phyloP scores from a whole-genome alignment of 805 yeast genomes.

The Candida jianshihensis region DNA sequence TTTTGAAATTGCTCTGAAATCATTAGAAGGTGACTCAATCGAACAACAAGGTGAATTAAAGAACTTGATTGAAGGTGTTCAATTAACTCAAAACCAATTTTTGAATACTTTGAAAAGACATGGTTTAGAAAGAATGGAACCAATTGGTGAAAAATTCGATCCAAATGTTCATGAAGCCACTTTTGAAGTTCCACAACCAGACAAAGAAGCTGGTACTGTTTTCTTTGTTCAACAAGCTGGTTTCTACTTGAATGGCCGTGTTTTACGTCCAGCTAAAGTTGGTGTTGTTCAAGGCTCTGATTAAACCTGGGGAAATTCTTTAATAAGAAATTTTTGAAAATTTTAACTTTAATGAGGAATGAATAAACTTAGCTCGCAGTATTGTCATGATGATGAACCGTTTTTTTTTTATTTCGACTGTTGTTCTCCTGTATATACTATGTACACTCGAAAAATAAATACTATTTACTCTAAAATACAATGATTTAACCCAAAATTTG shows the following conservation, averaged over 20 bases:
- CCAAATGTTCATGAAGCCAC: conserved; percentile 50
- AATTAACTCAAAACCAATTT: conserved; percentile 41
- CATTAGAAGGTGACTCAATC: conserved; percentile 17
- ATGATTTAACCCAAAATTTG: too few relatives aligned
- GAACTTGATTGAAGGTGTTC: conserved; percentile 44
- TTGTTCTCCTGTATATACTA: conserved; percentile 8
- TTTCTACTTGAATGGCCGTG: conserved; percentile 43
- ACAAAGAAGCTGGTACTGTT: conserved; percentile 46
- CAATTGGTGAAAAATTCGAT: conserved; percentile 41
- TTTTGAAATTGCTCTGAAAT: conserved; percentile 23
- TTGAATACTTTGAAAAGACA: conserved; percentile 42
- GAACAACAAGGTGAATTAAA: conserved; percentile 33
- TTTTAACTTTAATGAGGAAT: too few relatives aligned
- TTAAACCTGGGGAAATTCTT: conserved; percentile 4
- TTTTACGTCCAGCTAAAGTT: conserved; percentile 51
- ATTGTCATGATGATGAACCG: too few relatives aligned
- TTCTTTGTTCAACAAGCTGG: conserved; percentile 50
- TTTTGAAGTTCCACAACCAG: conserved; percentile 46
- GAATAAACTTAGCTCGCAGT: too few relatives aligned
- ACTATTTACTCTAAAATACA: too few relatives aligned
- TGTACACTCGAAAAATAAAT: too few relatives aligned
- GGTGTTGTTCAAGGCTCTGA: conserved; percentile 41
- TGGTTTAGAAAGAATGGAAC: conserved; percentile 43
- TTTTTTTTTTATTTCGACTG: too few relatives aligned
- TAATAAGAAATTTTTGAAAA: too few relatives aligned